Conservation (phyloP, 202 grass and related monocot species). For the Sporobolus alterniflorus region DNA sequence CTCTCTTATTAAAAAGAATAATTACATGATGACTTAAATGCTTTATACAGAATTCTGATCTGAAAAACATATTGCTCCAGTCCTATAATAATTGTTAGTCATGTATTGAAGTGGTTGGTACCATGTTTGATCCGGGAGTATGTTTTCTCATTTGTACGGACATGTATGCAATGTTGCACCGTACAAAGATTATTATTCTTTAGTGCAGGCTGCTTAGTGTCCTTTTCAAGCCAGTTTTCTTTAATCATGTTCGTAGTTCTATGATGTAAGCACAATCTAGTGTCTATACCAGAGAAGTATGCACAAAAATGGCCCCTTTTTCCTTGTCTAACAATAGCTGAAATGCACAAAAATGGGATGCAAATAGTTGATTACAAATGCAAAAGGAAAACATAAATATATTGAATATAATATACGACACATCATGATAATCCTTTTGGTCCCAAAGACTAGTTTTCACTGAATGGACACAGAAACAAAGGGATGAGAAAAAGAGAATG, state of each 20-base stretch:
- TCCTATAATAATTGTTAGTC: not conserved
- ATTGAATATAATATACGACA: no score
- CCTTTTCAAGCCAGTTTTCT: constrained; percentile 15
- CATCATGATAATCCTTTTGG: no score
- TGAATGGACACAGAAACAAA: not conserved
- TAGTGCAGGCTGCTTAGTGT: not conserved
- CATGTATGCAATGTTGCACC: constrained; percentile 12
- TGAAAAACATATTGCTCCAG: not conserved
- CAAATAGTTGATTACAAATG: constrained; percentile 5
- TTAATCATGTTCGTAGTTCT: not conserved
- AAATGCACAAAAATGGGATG: not conserved
- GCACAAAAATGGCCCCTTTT: not conserved
- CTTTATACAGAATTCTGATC: not conserved
- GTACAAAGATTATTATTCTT: constrained; percentile 12
- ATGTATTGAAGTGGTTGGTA: not conserved
- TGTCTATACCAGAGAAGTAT: constrained; percentile 13
- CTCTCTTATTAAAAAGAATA: not conserved
- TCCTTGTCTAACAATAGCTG: not conserved
- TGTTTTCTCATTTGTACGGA: constrained; percentile 22
- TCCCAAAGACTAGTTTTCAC: not conserved
- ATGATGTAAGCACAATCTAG: constrained; percentile 18
- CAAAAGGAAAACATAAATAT: not conserved
- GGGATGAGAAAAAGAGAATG: not conserved
- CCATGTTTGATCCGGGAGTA: constrained; percentile 11
- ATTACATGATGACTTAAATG: no score